Conservation (phyloP, 768 basidiomycete genomes). For the Rhodotorula babjevae region DNA sequence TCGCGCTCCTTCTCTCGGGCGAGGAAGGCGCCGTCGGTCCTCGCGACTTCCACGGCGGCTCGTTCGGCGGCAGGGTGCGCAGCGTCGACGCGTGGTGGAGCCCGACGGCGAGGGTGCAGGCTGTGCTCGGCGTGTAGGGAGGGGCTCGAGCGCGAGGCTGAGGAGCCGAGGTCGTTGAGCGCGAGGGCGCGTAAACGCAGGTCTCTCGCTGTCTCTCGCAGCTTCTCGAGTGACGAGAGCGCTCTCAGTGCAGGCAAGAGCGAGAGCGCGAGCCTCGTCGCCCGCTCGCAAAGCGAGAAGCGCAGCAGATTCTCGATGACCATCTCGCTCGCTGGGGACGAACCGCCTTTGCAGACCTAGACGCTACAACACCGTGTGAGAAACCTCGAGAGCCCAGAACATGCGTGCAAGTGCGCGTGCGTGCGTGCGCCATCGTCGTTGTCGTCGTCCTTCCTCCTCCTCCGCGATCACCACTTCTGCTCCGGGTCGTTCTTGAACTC, state of each 20-base stretch:
- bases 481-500: slow-evolving; percentile 76
- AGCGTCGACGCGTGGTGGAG: slow-evolving; percentile 26
- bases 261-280: too few relatives aligned
- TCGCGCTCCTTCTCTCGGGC: slow-evolving; percentile 20
- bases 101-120: background rate
- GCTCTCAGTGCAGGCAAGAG: too few relatives aligned
- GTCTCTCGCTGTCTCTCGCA: background rate
- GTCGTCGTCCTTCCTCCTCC: too few relatives aligned
- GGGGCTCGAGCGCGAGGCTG: too few relatives aligned
- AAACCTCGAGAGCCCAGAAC: background rate
- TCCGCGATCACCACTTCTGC: slow-evolving; percentile 41
- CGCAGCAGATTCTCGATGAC: too few relatives aligned
- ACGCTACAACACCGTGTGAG: too few relatives aligned
- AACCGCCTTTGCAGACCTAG: too few relatives aligned
- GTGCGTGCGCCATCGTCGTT: too few relatives aligned
- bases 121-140: background rate
- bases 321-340: too few relatives aligned
- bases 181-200: background rate
- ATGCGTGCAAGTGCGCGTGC: background rate
- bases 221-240: background rate
- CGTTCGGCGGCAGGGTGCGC: slow-evolving; percentile 29
- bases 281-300: too few relatives aligned
- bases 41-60: slow-evolving; percentile 30
- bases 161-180: too few relatives aligned
- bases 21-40: slow-evolving; percentile 36